A percentile compares a stretch with the other conserved stretches of the same genome.
phyloP scores from a whole-genome alignment of 768 basidiomycete species.

The Leccinum obscurum region DNA sequence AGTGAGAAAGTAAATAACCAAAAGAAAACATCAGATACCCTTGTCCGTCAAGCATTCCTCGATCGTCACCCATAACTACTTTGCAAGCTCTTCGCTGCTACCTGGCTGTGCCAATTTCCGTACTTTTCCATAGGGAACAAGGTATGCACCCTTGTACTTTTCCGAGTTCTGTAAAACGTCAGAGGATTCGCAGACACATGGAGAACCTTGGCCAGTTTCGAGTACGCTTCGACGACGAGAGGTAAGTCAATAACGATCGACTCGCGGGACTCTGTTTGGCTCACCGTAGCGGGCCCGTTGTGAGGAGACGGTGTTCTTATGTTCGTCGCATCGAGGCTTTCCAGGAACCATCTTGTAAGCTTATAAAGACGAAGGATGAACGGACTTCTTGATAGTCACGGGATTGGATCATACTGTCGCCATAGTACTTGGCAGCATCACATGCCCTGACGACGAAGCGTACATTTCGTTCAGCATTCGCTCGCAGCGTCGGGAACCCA shows the following conservation, averaged over 20 bases:
- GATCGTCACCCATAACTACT: conserved; percentile 31
- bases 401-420: too few relatives aligned
- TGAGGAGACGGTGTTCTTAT: conserved; percentile 19
- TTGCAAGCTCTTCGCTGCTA: conserved; percentile 24
- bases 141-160: conserved; percentile 33
- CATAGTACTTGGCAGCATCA: too few relatives aligned
- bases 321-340: conserved; percentile 19
- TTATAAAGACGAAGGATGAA: too few relatives aligned
- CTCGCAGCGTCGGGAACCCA: too few relatives aligned
- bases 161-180: conserved; percentile 20
- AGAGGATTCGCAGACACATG: conserved; percentile 39
- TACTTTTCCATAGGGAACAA: conserved; percentile 28
- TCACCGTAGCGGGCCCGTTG: conserved; percentile 36
- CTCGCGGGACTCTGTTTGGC: not conserved
- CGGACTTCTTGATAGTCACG: too few relatives aligned
- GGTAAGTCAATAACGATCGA: not conserved
- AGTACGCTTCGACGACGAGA: conserved; percentile 35
- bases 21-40: conserved; percentile 9
- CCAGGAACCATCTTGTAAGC: too few relatives aligned
- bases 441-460: too few relatives aligned
- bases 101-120: conserved; percentile 12
- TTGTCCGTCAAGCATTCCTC: conserved; percentile 28
- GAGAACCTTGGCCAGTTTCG: conserved; percentile 54
- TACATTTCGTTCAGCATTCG: too few relatives aligned
- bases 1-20: too few relatives aligned